phyloP scores from a whole-genome alignment of 805 yeast genomes.

The Debaryomyces prosopidis region DNA sequence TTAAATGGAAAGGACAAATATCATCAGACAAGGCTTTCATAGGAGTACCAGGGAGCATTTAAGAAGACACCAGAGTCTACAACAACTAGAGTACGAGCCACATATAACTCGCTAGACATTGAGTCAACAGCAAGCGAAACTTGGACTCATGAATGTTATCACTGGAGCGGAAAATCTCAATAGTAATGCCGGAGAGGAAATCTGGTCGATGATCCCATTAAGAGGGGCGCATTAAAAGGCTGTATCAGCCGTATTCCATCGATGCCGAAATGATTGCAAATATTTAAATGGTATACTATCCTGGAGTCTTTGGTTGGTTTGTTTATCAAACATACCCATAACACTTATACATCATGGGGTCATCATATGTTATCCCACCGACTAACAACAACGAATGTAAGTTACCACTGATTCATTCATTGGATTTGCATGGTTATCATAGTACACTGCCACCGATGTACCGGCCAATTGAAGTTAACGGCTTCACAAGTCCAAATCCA shows the following conservation, averaged over 20 bases:
- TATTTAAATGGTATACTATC: not conserved
- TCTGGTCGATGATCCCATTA: not conserved
- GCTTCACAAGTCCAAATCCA: no score
- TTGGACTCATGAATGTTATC: no score
- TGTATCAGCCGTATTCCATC: not conserved
- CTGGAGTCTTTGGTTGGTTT: not conserved
- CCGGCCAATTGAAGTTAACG: no score
- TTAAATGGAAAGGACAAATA: no score
- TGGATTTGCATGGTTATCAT: slow-evolving; percentile 28
- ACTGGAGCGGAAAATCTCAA: no score
- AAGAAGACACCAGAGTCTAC: no score
- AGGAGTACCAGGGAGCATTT: no score
- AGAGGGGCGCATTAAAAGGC: slow-evolving; percentile 3
- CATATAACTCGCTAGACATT: no score
- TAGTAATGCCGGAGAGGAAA: not conserved
- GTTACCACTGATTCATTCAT: slow-evolving; percentile 37
- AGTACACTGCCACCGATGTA: not conserved
- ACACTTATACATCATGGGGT: slow-evolving; percentile 4
- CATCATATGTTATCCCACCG: slow-evolving; percentile 7
- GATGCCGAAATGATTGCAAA: slow-evolving; percentile 1
- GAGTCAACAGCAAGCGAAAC: no score
- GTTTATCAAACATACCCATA: no score
- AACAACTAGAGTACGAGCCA: no score
- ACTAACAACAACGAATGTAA: slow-evolving; percentile 4
- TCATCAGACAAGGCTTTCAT: no score